Percentiles rank a stretch among this genome's conserved stretches.
Conservation (phyloP, 2,329 filamentous ascomycete species). For the Davidsoniella eucalypti region DNA sequence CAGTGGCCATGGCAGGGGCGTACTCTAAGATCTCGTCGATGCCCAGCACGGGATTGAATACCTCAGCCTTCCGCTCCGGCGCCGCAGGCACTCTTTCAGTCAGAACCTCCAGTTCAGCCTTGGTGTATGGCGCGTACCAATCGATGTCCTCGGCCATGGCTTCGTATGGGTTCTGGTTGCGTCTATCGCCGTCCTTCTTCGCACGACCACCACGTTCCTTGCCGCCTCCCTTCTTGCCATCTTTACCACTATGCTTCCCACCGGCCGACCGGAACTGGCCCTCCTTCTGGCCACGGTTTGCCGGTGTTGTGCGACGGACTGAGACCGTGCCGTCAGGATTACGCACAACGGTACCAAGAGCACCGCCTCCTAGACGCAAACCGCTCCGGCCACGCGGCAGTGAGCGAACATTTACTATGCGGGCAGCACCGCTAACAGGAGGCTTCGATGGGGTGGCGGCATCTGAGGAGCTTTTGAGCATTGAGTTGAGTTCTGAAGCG, state of each 20-base stretch:
- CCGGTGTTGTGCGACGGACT: conserved; percentile 2
- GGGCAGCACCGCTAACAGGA: conserved; percentile 15
- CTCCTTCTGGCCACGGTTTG: conserved; percentile 7
- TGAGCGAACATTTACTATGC: conserved; percentile 25
- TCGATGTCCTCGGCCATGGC: conserved; percentile 16
- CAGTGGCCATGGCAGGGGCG: conserved; percentile 21
- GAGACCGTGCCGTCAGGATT: conserved; percentile 10
- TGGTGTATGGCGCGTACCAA: conserved; percentile 15
- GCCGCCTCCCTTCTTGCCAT: conserved; percentile 15
- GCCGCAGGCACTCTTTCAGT: conserved; percentile 9
- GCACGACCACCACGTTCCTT: conserved; percentile 15
- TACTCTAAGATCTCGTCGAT: conserved; percentile 21
- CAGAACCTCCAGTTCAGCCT: conserved; percentile 17
- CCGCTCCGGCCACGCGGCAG: conserved; percentile 21
- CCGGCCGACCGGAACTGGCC: conserved; percentile 12
- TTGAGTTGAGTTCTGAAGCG: conserved; percentile 20
- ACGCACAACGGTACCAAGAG: conserved; percentile 10
- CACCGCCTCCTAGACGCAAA: conserved; percentile 14
- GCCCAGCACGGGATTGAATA: conserved; percentile 22
- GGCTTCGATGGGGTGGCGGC: background rate
- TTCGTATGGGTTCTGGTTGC: conserved; percentile 16
- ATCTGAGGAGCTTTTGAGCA: conserved; percentile 16
- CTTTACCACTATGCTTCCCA: conserved; percentile 13
- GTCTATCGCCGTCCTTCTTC: conserved; percentile 14
- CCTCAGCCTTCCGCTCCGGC: conserved; percentile 9